Base-by-base conservation (phyloP, 2,329 filamentous ascomycete species). In the Gaeumannomyces tritici region DNA sequence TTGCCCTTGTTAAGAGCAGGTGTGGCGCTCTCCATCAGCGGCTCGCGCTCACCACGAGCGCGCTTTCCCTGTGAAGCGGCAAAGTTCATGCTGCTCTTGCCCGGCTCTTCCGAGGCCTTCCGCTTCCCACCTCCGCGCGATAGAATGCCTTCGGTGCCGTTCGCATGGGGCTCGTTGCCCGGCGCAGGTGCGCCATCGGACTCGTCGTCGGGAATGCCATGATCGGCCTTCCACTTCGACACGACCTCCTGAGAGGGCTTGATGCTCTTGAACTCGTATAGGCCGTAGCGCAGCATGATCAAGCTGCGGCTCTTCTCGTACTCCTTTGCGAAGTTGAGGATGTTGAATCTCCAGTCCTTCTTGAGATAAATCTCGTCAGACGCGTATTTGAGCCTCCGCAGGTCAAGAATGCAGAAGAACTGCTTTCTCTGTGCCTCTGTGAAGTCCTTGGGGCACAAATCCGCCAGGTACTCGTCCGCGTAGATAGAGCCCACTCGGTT, bases 261-360 rank as follows among this genome's bases (percentile, higher is more conserved):
- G 55, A 85, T 79, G 24, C 82, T 85, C 73, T 85, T 84, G 73
- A 86, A 86, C 67, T 85, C 81, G 68, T 86, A 86, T 1, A 86
- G 77, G 2, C 83, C 83, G 65, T 86, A 86, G 59, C 83, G 81
- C 62, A 86, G 69, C 72, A 86, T 79, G 63, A 86, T 85, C 56
- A 86, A 73, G 66, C 82, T 83, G 59, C 83, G 77, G 69, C 83
- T 86, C 75, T 86, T 86, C 70, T 86, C 83, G 64, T 84, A 86
- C 70, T 86, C 83, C 70, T 85, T 86, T 54, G 83, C 83, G 63
- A 86, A 86, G 70, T 85, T 86, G 65, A 82, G 70, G 24, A 86
- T 79, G 65, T 86, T 86, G 61, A 86, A 72, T 72, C 83, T 84
- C 83, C 83, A 86, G 66, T 84, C 83, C 70, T 86, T 86, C 69